Evolutionary conservation across 1,139 yeast genomes (phyloP), one percentile per base, ranked within the genome.

Genomic region (Starmera stellimalicola): DNA sequence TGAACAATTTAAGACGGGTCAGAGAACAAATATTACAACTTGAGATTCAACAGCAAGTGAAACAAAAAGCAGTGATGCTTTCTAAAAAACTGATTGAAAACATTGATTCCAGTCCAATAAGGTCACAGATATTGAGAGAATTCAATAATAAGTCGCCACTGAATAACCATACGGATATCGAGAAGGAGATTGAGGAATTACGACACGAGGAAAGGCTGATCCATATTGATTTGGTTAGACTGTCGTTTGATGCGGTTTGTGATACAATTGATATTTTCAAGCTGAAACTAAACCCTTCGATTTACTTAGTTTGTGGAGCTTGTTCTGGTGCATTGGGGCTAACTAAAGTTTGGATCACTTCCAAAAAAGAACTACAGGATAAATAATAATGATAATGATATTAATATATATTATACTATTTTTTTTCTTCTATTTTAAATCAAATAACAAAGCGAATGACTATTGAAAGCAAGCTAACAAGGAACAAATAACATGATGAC

Each of bases 251-350:
- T 48, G 55, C 65, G 25, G 39, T 54, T 6, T 69, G 66, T 34
- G 70, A 65, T 43, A 44, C 65, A 1, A 56, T 65, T 5, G 69
- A 62, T 39, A 58, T 68, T 5, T 64, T 67, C 35, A 47, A 54
- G 12, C 29, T 63, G 30, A 54, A 52, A 16, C 43, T 58, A 20
- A 40, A 46, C 32, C 33, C 62, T 51, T 34, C 50, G 35, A 27
- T 61, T 48, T 46, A 54, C 57, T 26, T 52, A 44, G 37, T 50
- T 47, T 39, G 32, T 47, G 50, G 47, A 56, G 44, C 54, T 52
- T 35, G 47, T 59, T 62, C 70, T 19, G 72, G 68, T 30, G 19
- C 50, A 3, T 44, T 59, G n/a, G 68, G 69, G 0, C 45, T 64
- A 18, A 43, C 53, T 12, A 66, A 65, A 38, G 55, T 65, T 12